Conservation (phyloP, 768 basidiomycete genomes). For the Rhizopogon salebrosus region DNA sequence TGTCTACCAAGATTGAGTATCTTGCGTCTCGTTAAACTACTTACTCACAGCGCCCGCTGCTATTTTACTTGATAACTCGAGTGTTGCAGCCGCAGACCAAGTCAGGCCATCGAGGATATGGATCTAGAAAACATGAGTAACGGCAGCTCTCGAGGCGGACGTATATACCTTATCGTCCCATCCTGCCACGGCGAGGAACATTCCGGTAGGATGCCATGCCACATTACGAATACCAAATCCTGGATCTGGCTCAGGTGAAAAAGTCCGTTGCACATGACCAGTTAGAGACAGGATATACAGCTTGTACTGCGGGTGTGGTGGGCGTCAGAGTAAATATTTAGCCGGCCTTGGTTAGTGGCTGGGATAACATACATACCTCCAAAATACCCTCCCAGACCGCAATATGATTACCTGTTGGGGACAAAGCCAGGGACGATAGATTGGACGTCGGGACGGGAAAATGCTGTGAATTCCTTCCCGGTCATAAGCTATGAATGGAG, state of each 20-base stretch:
- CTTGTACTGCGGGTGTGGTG: constrained; percentile 53
- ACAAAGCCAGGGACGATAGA: constrained; percentile 65
- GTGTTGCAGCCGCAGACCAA: constrained; percentile 62
- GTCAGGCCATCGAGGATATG: constrained; percentile 70
- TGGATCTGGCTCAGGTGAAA: constrained; percentile 70
- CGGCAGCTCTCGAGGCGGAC: not conserved
- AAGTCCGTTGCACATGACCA: constrained; percentile 60
- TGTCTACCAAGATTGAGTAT: constrained; percentile 37
- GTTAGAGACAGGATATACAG: constrained; percentile 63
- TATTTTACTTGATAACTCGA: constrained; percentile 59
- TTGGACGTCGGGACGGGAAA: constrained; percentile 76
- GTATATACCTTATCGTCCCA: constrained; percentile 79
- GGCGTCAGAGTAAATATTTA: constrained; percentile 2
- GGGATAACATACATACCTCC: constrained; percentile 48
- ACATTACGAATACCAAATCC: constrained; percentile 78
- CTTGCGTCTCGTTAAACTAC: not conserved
- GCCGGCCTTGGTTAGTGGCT: not conserved
- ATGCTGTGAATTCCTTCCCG: constrained; percentile 47
- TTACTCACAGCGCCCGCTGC: constrained; percentile 49
- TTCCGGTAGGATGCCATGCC: constrained; percentile 83
- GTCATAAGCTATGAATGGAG: constrained; percentile 14
- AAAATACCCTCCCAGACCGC: constrained; percentile 82
- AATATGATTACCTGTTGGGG: constrained; percentile 70
- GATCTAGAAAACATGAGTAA: constrained; percentile 39
- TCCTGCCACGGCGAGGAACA: constrained; percentile 77